Percentiles rank a stretch among this genome's conserved stretches.
phyloP scores from a whole-genome alignment of 768 basidiomycete species.

The Hygrocybe punicea region DNA sequence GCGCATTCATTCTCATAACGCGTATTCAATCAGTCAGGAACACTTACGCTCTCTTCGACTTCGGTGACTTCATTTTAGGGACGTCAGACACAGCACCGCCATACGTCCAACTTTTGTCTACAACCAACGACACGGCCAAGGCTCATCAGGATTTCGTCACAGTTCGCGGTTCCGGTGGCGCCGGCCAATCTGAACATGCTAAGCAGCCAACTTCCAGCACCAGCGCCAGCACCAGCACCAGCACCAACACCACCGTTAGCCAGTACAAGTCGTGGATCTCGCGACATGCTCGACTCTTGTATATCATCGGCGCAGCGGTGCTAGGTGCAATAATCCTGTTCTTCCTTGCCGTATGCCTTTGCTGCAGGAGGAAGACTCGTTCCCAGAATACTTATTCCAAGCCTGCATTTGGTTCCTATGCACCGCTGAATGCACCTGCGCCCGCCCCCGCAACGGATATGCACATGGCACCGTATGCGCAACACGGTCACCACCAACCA shows the following conservation, averaged over 20 bases:
- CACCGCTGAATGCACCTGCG: neutral
- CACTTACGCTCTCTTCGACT: conserved; percentile 60
- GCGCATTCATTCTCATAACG: neutral
- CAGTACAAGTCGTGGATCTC: too few relatives aligned
- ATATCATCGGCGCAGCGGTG: too few relatives aligned
- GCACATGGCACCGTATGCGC: neutral
- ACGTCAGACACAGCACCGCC: conserved; percentile 41
- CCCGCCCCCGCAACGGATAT: conserved; percentile 1
- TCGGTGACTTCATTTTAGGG: conserved; percentile 56
- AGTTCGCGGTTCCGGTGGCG: conserved; percentile 29
- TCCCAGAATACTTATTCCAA: neutral
- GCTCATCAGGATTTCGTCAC: conserved; percentile 1
- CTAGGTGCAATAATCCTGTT: too few relatives aligned
- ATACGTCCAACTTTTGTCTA: conserved; percentile 61
- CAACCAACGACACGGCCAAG: conserved; percentile 39
- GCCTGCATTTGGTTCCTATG: neutral
- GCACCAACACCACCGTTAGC: too few relatives aligned
- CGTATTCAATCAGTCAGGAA: conserved; percentile 51
- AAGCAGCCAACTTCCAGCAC: neutral
- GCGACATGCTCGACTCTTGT: too few relatives aligned
- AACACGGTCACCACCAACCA: neutral
- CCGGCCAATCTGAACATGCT: neutral
- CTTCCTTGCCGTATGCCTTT: too few relatives aligned
- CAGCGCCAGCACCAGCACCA: neutral
- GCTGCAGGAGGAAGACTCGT: neutral